Conservation (phyloP, 1,284 basidiomycete species). For the Trametes pubescens region DNA sequence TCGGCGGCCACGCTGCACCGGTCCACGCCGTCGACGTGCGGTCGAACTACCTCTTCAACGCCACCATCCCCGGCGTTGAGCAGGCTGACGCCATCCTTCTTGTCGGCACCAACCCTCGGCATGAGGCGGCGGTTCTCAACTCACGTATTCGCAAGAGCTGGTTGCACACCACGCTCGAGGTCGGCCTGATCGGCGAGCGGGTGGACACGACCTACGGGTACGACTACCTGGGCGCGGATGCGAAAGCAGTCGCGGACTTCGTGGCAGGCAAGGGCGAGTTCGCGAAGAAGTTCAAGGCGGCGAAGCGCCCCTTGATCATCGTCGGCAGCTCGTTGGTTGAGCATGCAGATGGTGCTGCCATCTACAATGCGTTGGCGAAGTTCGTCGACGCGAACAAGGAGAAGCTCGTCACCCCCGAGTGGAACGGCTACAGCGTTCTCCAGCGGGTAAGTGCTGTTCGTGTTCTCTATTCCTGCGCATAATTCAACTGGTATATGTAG, state of each 20-base stretch:
- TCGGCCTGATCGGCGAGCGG: slow-evolving; percentile 91
- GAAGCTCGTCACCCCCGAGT: slow-evolving; percentile 86
- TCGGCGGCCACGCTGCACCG: slow-evolving; percentile 71
- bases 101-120: slow-evolving; percentile 96
- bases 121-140: slow-evolving; percentile 98
- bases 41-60: slow-evolving; percentile 97
- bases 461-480: neutral
- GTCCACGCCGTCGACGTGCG: slow-evolving; percentile 90
- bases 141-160: slow-evolving; percentile 96
- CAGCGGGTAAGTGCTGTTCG: slow-evolving; percentile 74
- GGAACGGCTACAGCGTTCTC: slow-evolving; percentile 95
- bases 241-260: slow-evolving; percentile 84
- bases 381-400: slow-evolving; percentile 84
- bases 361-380: slow-evolving; percentile 82
- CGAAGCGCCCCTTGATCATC: slow-evolving; percentile 95
- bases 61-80: slow-evolving; percentile 92
- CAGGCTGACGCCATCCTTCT: slow-evolving; percentile 94
- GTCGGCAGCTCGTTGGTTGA: slow-evolving; percentile 91
- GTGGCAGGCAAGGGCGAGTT: slow-evolving; percentile 83
- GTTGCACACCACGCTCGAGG: slow-evolving; percentile 85
- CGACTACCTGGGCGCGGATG: slow-evolving; percentile 86
- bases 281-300: slow-evolving; percentile 87
- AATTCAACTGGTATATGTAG: slow-evolving; percentile 45
- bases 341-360: slow-evolving; percentile 86
- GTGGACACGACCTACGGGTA: slow-evolving; percentile 95